Conservation (phyloP, 495 filamentous ascomycete genomes). For the Elasticomyces elasticus region DNA sequence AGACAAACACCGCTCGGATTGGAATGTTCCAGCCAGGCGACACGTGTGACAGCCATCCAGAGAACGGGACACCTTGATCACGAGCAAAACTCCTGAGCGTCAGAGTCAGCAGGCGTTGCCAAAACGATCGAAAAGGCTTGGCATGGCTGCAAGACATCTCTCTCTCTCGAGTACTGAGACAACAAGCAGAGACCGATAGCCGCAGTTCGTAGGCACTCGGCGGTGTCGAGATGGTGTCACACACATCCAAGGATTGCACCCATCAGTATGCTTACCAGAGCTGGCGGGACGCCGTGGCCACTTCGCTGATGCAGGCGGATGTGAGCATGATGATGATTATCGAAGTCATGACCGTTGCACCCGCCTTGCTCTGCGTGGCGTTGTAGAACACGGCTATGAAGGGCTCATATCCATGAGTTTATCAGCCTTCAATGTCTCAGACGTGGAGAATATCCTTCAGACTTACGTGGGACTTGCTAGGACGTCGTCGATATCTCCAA, state of each 20-base stretch:
- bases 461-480: too few species aligned
- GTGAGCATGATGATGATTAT: neutral
- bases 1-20: slow-evolving; percentile 6
- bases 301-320: neutral
- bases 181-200: too few species aligned
- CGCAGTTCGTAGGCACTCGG: too few species aligned
- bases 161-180: too few species aligned
- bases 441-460: too few species aligned
- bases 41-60: neutral
- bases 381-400: slow-evolving; percentile 15
- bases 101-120: neutral
- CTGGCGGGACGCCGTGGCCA: slow-evolving; percentile 16
- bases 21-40: slow-evolving; percentile 22
- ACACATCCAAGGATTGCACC: slow-evolving; percentile 14
- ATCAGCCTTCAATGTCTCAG: neutral
- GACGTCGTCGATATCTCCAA: too few species aligned
- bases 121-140: too few species aligned
- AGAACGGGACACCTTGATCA: neutral
- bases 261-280: slow-evolving; percentile 16
- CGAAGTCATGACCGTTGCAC: slow-evolving; percentile 13
- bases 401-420: neutral
- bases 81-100: neutral
- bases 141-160: too few species aligned
- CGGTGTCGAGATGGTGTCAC: too few species aligned
- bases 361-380: slow-evolving; percentile 19